Percentiles rank a stretch among this genome's conserved stretches.
Evolutionary conservation across 345 rosid genomes (phyloP).

Genomic region (Salix caprea): DNA sequence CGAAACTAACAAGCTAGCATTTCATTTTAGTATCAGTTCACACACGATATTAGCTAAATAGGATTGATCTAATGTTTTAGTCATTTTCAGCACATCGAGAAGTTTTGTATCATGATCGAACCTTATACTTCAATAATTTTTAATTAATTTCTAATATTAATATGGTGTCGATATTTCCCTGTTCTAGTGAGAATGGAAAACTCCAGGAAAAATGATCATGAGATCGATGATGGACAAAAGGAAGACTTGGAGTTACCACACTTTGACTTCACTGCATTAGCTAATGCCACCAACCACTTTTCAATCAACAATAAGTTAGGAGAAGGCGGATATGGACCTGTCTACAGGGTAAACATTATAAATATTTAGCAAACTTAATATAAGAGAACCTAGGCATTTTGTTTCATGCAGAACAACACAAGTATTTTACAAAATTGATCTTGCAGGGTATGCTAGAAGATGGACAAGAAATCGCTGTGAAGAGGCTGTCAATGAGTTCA

Average conservation of each 20-base stretch:
- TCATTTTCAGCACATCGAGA: too few relatives aligned
- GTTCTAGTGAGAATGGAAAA: not conserved
- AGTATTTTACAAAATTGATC: not conserved
- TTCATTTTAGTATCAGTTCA: too few relatives aligned
- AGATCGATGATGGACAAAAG: not conserved
- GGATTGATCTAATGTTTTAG: too few relatives aligned
- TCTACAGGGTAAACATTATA: not conserved
- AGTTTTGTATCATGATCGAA: too few relatives aligned
- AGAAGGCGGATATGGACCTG: conserved; percentile 13
- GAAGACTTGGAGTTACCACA: conserved; percentile 1
- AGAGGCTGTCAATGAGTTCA: conserved; percentile 5
- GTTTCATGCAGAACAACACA: not conserved
- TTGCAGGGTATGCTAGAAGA: not conserved
- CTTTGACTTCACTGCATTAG: not conserved
- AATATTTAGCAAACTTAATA: too few relatives aligned
- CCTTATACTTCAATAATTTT: too few relatives aligned
- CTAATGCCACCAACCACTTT: not conserved
- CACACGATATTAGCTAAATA: too few relatives aligned
- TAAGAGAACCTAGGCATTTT: not conserved
- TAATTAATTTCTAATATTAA: too few relatives aligned
- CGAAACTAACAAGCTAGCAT: too few relatives aligned
- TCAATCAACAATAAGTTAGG: not conserved
- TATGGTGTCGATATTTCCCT: too few relatives aligned
- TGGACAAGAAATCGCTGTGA: conserved; percentile 20
- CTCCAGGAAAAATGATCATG: not conserved